phyloP scores from a whole-genome alignment of 495 filamentous ascomycete species.

The Lepidopterella palustris region DNA sequence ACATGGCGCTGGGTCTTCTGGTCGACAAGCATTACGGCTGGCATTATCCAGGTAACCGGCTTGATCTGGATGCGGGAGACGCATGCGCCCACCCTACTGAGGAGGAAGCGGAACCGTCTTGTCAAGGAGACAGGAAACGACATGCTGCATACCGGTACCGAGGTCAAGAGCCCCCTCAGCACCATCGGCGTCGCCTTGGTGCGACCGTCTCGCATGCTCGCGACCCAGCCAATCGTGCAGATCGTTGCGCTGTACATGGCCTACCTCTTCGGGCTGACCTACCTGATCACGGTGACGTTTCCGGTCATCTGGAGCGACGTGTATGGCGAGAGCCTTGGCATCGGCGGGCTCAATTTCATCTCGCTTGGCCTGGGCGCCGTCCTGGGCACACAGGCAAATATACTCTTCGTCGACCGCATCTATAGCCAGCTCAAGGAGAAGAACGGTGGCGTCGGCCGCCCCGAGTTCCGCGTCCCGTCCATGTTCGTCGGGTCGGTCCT shows the following conservation, averaged over 20 bases:
- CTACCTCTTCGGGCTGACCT: constrained; percentile 30
- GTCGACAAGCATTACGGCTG: constrained; percentile 40
- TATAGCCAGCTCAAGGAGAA: constrained; percentile 1
- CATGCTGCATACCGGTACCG: background rate
- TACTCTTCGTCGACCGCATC: constrained; percentile 14
- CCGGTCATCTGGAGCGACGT: constrained; percentile 41
- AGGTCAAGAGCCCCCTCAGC: constrained; percentile 15
- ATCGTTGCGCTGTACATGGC: constrained; percentile 32
- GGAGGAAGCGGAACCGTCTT: constrained; percentile 37
- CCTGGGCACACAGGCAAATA: constrained; percentile 32
- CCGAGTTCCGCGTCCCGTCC: constrained; percentile 33
- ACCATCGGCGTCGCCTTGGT: constrained; percentile 10
- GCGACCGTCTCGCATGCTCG: constrained; percentile 30
- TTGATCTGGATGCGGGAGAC: constrained; percentile 25
- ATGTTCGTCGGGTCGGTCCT: constrained; percentile 17
- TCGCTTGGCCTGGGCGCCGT: constrained; percentile 36
- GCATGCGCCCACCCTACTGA: background rate
- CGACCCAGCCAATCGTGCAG: constrained; percentile 31
- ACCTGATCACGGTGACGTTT: constrained; percentile 34
- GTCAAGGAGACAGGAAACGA: background rate
- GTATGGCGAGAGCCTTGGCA: constrained; percentile 25
- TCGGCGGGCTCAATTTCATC: constrained; percentile 40
- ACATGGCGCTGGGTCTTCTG: constrained; percentile 63
- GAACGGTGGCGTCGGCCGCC: constrained; percentile 1
- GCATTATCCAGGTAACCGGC: background rate